Base-by-base conservation (phyloP, 2,329 filamentous ascomycete species). In the Fusarium hainanense region DNA sequence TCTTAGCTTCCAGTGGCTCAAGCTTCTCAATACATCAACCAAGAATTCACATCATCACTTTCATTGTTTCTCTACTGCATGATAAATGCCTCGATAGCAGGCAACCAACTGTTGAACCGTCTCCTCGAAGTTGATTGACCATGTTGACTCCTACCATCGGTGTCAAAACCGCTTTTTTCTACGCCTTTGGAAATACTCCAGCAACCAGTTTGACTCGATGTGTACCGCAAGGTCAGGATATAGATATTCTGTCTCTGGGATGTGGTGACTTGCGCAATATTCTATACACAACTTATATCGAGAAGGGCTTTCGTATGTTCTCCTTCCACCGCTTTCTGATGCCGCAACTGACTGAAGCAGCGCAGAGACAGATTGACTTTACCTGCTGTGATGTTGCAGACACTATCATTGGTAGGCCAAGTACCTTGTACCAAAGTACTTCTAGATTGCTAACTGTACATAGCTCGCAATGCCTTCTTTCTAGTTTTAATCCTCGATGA, bases 221-320 rank as follows among this genome's bases (percentile, higher is more conserved):
- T 34, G 68, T 88, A 4, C 84, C 86, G 1, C 83, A 83, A 12
- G 85, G 84, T 6, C 66, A 82, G n/a, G 78, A 85, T 71, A 85
- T 81, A 3, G 76, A 82, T 48, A 76, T 89, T 7, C 79, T 90
- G 18, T 79, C 85, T 2, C 79, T 90, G 5, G 87, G 85, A 4
- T 88, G 85, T 58, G 86, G 86, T 13, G 88, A 90, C 77, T 77
- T 85, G 44, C 82, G 87, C 14, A 85, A 87, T 65, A 81, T 90
- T 28, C 76, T 90, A 2, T 89, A 84, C 70, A 88, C 87, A 0
- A 72, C 79, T 2, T 85, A 85, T 66, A 74, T 76, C 2, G 80
- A 87, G 50, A 69, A 72, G 40, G 79, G 76, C 2, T 67, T 82
- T 28, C 75, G 80, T 81, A 50, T 70, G 81, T 73, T 18, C 49